Evolutionary conservation across 192 early-diverging fungal species (phyloP).

Genomic region (Podila verticillata): DNA sequence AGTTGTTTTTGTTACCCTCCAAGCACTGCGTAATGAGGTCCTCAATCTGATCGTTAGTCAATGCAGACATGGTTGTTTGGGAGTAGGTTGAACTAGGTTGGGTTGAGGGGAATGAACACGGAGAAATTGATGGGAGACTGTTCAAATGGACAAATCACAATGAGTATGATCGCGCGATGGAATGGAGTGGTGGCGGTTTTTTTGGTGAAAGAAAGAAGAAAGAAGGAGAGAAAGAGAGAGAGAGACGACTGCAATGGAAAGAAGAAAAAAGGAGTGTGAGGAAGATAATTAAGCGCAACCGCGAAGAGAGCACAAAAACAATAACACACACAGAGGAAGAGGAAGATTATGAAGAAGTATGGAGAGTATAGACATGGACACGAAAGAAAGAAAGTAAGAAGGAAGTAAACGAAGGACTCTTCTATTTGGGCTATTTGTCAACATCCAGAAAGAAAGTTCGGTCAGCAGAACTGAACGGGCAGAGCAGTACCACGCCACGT

Average conservation of each 20-base stretch:
- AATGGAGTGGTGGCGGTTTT: not conserved
- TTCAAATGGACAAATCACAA: too few species aligned
- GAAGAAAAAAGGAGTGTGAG: too few species aligned
- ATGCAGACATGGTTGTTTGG: slow-evolving; percentile 22
- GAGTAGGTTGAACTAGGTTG: too few species aligned
- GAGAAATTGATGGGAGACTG: too few species aligned
- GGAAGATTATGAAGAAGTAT: not conserved
- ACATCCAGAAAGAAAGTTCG: not conserved
- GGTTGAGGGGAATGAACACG: too few species aligned
- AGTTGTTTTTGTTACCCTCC: slow-evolving; percentile 23
- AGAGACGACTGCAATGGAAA: not conserved
- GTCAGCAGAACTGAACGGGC: not conserved
- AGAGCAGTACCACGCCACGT: too few species aligned
- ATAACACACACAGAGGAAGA: too few species aligned
- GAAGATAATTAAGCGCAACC: too few species aligned
- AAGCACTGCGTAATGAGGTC: slow-evolving; percentile 49
- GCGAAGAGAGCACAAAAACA: too few species aligned
- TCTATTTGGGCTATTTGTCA: not conserved
- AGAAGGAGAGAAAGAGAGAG: not conserved
- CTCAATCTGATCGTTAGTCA: slow-evolving; percentile 50
- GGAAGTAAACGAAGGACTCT: not conserved
- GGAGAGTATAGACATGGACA: too few species aligned
- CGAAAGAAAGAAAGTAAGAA: not conserved
- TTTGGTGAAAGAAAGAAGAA: not conserved
- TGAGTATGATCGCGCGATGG: too few species aligned